Evolutionary conservation across 2,329 filamentous ascomycete species (phyloP).

Genomic region (Fusarium denticulatum): DNA sequence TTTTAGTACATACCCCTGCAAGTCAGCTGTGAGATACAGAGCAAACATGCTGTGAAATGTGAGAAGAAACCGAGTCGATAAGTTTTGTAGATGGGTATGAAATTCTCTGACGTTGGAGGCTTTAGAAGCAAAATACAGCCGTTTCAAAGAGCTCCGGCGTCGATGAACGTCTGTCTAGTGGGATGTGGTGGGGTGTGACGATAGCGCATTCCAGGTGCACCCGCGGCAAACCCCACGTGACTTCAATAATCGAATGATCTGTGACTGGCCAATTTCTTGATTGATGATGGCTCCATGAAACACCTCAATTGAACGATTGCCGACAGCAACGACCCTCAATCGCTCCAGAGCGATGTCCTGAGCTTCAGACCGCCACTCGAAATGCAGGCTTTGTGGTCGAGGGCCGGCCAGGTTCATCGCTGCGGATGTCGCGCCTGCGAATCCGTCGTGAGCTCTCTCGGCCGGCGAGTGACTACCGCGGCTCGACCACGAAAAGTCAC

Average conservation of each 20-base stretch:
- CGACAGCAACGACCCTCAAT: conserved; percentile 19
- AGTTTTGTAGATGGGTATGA: neutral
- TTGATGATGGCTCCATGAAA: conserved; percentile 27
- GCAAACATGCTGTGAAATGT: conserved; percentile 66
- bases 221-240: conserved; percentile 34
- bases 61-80: neutral
- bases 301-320: conserved; percentile 38
- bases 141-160: conserved; percentile 17
- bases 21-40: conserved; percentile 73
- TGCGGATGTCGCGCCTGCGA: conserved; percentile 72
- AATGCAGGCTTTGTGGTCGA: conserved; percentile 77
- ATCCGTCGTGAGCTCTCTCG: conserved; percentile 58
- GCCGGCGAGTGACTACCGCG: conserved; percentile 61
- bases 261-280: conserved; percentile 40
- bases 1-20: conserved; percentile 66
- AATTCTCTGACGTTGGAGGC: neutral
- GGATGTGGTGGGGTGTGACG: conserved; percentile 42
- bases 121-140: conserved; percentile 18
- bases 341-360: conserved; percentile 40
- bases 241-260: conserved; percentile 41
- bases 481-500: conserved; percentile 60
- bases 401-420: conserved; percentile 70
- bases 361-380: conserved; percentile 35
- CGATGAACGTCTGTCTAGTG: conserved; percentile 4
- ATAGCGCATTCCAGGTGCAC: conserved; percentile 23